phyloP scores from a whole-genome alignment of 345 rosid species.

The Noccaea bulbosa region DNA sequence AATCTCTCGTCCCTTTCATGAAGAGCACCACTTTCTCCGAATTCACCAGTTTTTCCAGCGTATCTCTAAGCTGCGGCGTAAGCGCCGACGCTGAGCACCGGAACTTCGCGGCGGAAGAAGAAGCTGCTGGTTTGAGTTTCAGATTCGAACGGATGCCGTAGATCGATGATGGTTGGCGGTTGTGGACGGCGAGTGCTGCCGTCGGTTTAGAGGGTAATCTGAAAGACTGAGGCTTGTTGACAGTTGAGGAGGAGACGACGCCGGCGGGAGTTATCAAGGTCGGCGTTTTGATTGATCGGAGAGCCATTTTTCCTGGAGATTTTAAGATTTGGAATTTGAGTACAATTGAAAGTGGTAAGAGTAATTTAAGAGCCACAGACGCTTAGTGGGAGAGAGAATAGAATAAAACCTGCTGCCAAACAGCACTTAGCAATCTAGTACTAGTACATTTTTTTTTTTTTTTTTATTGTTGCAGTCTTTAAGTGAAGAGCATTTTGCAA shows the following conservation, averaged over 20 bases:
- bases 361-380: slow-evolving; percentile 29
- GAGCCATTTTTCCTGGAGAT: slow-evolving; percentile 32
- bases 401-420: slow-evolving; percentile 19
- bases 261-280: slow-evolving; percentile 8
- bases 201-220: slow-evolving; percentile 20
- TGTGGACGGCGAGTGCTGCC: slow-evolving; percentile 16
- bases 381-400: not conserved
- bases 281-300: slow-evolving; percentile 41
- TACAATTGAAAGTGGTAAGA: slow-evolving; percentile 6
- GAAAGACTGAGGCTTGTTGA: slow-evolving; percentile 28
- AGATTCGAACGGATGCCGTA: slow-evolving; percentile 20
- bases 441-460: not conserved
- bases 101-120: slow-evolving; percentile 1
- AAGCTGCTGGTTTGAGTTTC: slow-evolving; percentile 15
- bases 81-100: slow-evolving; percentile 54
- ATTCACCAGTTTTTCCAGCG: slow-evolving; percentile 73
- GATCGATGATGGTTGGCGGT: slow-evolving; percentile 12
- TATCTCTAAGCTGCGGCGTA: slow-evolving; percentile 69
- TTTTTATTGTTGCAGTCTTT: slow-evolving; percentile 6
- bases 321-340: slow-evolving; percentile 3
- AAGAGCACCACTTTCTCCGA: slow-evolving; percentile 80
- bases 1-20: slow-evolving; percentile 89
- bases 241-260: not conserved
- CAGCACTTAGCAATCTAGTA: not conserved
- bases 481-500: slow-evolving; percentile 17